These are phyloP conservation scores for Ophiosphaerella narmari DNA, from an alignment of 2,329 filamentous ascomycete species.

Conservation along the genomic window DNA sequence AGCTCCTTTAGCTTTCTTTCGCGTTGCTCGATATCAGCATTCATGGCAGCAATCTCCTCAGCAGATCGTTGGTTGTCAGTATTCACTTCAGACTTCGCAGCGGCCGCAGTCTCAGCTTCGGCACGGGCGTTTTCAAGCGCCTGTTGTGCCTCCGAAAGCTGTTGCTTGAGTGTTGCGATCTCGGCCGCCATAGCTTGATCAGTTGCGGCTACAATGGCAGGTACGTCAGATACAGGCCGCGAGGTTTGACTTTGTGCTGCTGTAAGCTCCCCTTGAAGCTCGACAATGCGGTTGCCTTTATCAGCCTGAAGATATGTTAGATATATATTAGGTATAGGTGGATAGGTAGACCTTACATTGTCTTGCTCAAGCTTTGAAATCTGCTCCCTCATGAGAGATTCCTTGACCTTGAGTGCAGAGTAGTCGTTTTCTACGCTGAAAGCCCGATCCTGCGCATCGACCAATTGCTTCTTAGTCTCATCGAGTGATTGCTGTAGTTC, in stretches of 20 bases:
- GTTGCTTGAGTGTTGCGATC: slow-evolving; percentile 30
- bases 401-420: slow-evolving; percentile 43
- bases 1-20: slow-evolving; percentile 34
- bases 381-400: slow-evolving; percentile 62
- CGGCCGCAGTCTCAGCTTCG: slow-evolving; percentile 33
- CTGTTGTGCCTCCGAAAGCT: slow-evolving; percentile 51
- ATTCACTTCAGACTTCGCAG: slow-evolving; percentile 10
- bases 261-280: slow-evolving; percentile 39
- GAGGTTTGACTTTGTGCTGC: slow-evolving; percentile 28
- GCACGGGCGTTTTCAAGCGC: slow-evolving; percentile 53
- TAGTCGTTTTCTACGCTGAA: slow-evolving; percentile 41
- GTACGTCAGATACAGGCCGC: slow-evolving; percentile 12
- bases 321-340: neutral
- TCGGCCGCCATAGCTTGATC: slow-evolving; percentile 18
- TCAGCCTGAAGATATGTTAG: slow-evolving; percentile 39
- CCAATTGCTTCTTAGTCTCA: neutral
- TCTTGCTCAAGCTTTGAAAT: slow-evolving; percentile 69
- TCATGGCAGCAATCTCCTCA: slow-evolving; percentile 48
- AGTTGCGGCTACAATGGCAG: slow-evolving; percentile 6
- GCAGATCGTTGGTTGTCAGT: slow-evolving; percentile 54
- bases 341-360: slow-evolving; percentile 42
- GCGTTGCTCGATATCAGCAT: slow-evolving; percentile 38
- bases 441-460: slow-evolving; percentile 34
- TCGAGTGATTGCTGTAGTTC: slow-evolving; percentile 43
- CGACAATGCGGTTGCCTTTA: slow-evolving; percentile 46